Evolutionary conservation across 805 yeast genomes (phyloP).

Genomic region (Hanseniaspora mollemarum): DNA sequence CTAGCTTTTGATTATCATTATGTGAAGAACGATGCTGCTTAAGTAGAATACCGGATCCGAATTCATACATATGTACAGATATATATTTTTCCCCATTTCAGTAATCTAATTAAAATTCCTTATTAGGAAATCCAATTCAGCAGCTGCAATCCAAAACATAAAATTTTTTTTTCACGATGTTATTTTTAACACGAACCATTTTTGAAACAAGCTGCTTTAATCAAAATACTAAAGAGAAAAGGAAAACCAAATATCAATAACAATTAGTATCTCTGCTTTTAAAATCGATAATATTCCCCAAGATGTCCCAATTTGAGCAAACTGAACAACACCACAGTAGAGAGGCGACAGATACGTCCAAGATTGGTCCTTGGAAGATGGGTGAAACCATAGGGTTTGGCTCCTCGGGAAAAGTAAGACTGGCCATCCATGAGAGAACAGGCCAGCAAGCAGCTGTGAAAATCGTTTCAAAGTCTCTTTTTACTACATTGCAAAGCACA

Average conservation of each 20-base stretch:
- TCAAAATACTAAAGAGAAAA: background rate
- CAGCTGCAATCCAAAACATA: background rate
- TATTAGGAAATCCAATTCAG: background rate
- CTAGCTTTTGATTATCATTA: slow-evolving; percentile 7
- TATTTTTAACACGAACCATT: background rate
- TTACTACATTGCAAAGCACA: slow-evolving; percentile 33
- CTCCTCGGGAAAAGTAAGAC: slow-evolving; percentile 87
- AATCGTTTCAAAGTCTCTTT: slow-evolving; percentile 78
- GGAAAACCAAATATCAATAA: background rate
- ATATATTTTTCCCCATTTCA: slow-evolving; percentile 1
- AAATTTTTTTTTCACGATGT: slow-evolving; percentile 1
- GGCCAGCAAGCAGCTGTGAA: slow-evolving; percentile 93
- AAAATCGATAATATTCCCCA: background rate
- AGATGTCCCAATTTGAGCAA: slow-evolving; percentile 3
- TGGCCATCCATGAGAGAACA: slow-evolving; percentile 75
- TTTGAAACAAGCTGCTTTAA: background rate
- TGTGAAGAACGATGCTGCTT: slow-evolving; percentile 12
- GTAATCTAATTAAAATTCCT: slow-evolving; percentile 11
- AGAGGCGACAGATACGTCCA: slow-evolving; percentile 19
- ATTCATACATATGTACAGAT: background rate
- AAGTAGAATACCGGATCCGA: background rate
- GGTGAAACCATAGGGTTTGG: slow-evolving; percentile 94
- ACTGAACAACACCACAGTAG: slow-evolving; percentile 17
- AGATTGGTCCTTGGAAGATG: slow-evolving; percentile 88
- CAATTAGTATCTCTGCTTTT: background rate